Conservation (phyloP, 2,329 filamentous ascomycete species). For the Capronia coronata region DNA sequence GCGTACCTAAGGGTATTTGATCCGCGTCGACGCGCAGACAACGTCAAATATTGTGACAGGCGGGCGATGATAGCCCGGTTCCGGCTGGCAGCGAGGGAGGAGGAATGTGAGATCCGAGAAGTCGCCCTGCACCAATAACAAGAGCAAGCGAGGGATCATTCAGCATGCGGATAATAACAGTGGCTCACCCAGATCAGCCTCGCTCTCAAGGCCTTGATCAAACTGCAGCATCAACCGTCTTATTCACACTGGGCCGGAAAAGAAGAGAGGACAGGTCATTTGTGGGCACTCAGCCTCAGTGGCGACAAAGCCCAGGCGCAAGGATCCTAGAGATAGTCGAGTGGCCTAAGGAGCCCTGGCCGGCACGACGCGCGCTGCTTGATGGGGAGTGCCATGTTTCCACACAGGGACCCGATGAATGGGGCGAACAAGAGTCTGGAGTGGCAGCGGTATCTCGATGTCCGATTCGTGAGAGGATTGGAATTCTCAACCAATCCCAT, state of each 20-base stretch:
- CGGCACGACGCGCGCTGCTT: not conserved
- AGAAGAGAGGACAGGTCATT: not conserved
- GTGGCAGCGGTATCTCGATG: not conserved
- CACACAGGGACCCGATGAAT: no score
- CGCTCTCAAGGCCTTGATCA: no score
- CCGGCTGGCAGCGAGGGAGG: no score
- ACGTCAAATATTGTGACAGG: no score
- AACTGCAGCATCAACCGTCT: not conserved
- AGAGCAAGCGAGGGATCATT: not conserved
- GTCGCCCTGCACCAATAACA: no score
- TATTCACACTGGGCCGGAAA: not conserved
- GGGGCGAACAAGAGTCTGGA: not conserved
- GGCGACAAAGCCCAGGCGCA: not conserved
- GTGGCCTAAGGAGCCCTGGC: not conserved
- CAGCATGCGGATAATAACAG: not conserved
- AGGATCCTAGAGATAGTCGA: not conserved
- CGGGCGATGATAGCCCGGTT: no score
- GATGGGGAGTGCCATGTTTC: not conserved
- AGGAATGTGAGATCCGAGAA: no score
- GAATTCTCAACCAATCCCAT: constrained; percentile 10
- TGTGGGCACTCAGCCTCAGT: constrained; percentile 13
- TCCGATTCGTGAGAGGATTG: constrained; percentile 10
- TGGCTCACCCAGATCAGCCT: not conserved
- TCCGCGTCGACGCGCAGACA: no score
- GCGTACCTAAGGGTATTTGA: no score